Percentiles rank a stretch among this genome's conserved stretches.
Evolutionary conservation across 192 early-diverging fungal genomes (phyloP).

Genomic region (Funneliformis mosseae): DNA sequence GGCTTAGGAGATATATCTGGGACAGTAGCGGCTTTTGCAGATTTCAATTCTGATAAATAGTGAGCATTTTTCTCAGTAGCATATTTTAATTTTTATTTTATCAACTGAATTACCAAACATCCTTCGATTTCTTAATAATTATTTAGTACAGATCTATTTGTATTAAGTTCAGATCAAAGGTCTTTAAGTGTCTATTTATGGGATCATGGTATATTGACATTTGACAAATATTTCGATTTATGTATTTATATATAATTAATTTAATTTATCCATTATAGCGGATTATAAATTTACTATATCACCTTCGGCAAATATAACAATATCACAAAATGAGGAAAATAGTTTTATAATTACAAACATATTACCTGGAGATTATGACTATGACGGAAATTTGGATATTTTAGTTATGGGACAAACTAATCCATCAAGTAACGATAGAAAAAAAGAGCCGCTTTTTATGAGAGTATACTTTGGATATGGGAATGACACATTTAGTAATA

Average conservation of each 20-base stretch:
- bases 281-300: not conserved
- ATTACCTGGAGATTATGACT: slow-evolving; percentile 85
- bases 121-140: not conserved
- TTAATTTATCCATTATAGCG: not conserved
- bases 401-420: slow-evolving; percentile 69
- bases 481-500: slow-evolving; percentile 59
- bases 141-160: slow-evolving; percentile 80
- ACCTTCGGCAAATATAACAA: not conserved
- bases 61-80: slow-evolving; percentile 35
- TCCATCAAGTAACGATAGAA: slow-evolving; percentile 30
- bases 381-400: slow-evolving; percentile 86
- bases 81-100: not conserved
- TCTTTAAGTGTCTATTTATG: slow-evolving; percentile 70
- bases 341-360: slow-evolving; percentile 68
- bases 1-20: slow-evolving; percentile 69
- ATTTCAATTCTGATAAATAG: slow-evolving; percentile 83
- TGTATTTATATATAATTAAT: too few relatives aligned
- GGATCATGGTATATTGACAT: slow-evolving; percentile 55
- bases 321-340: slow-evolving; percentile 29
- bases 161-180: slow-evolving; percentile 67
- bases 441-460: slow-evolving; percentile 58
- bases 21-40: slow-evolving; percentile 81
- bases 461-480: slow-evolving; percentile 75
- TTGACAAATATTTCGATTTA: not conserved
- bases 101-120: not conserved